Evolutionary conservation across 805 yeast genomes (phyloP), one percentile per base, ranked within the genome.

Genomic region (Wickerhamiella allomyrinae): DNA sequence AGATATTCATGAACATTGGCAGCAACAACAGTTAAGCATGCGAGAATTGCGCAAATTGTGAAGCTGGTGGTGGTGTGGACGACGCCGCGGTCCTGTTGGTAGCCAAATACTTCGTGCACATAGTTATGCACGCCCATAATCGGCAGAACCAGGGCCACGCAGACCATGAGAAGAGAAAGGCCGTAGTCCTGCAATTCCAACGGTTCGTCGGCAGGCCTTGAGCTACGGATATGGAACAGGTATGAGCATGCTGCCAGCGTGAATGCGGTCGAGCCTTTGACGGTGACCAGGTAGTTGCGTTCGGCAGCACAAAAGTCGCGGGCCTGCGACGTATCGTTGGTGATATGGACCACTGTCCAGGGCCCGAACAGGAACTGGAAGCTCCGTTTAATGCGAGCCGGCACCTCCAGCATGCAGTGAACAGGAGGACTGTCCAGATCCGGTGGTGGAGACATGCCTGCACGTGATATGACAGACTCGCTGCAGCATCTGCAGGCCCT

Each of bases 261-360:
- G 11, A 58, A 44, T 21, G 49, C 42, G 22, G 56, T 23, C 3
- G 57, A 45, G 22, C 49, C 25, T 11, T 51, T 43, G 9, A 52
- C 20, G 37, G 49, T 43, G 2, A 55, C 38, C 34, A 58, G 46
- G 35, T 50, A 55, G 42, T 56, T 58, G 27, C 61, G 52, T 46
- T 58, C 63, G 33, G 45, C 45, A 8, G 57, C 59, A 20, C 50
- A 49, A 38, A 56, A 41, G 44, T 58, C 63, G 24, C 63, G 49
- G 7, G 62, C 60, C 44, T 58, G 58, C 6, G 60, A 46, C 8
- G 53, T 50, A 11, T 40, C 29, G 43, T 58, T 58, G 14, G 51
- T 55, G 39, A 56, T 49, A 8, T 37, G n/a, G 10, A 57, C 38
- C 11, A 43, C 48, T 11, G 49, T 21, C 15, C 41, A 27, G 9